phyloP scores from a whole-genome alignment of 1,139 yeast genomes.

The Geotrichum histeridarum region DNA sequence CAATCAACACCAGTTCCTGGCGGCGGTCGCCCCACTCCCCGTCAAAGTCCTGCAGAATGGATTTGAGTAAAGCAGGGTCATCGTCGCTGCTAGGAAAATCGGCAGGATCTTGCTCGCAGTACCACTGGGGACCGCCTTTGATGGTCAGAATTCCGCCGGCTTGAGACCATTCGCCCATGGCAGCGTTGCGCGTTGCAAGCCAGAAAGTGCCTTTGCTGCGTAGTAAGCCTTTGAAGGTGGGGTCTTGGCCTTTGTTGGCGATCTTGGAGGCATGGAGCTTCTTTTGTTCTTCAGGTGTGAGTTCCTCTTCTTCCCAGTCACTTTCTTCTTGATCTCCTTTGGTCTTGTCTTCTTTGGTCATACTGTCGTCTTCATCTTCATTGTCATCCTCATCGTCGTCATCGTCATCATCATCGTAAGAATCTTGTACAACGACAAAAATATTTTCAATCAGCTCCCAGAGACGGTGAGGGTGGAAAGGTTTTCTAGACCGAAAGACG shows the following conservation, averaged over 20 bases:
- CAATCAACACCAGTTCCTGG: conserved; percentile 46
- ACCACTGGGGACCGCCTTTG: conserved; percentile 47
- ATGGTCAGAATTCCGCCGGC: conserved; percentile 46
- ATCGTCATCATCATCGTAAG: conserved; percentile 28
- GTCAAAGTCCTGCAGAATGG: not conserved
- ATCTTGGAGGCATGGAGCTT: conserved; percentile 20
- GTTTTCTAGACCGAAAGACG: conserved; percentile 41
- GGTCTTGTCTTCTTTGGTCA: conserved; percentile 17
- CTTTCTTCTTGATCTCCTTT: conserved; percentile 21
- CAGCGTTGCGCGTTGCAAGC: conserved; percentile 44
- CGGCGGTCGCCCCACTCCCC: conserved; percentile 40
- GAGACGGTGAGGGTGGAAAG: conserved; percentile 45
- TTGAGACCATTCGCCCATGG: conserved; percentile 47
- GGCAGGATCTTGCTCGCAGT: conserved; percentile 40
- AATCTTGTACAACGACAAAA: conserved; percentile 35
- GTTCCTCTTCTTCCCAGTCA: conserved; percentile 19
- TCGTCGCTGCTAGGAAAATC: conserved; percentile 37
- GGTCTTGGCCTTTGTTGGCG: conserved; percentile 37
- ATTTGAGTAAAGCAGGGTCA: conserved; percentile 19
- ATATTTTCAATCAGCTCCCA: conserved; percentile 40
- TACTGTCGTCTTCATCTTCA: conserved; percentile 21
- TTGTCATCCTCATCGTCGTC: conserved; percentile 18
- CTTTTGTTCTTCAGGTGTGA: conserved; percentile 27
- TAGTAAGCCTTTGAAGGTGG: conserved; percentile 40
- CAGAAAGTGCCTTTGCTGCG: conserved; percentile 47